phyloP scores from a whole-genome alignment of 2,329 filamentous ascomycete genomes.

The Penicillium sp. region DNA sequence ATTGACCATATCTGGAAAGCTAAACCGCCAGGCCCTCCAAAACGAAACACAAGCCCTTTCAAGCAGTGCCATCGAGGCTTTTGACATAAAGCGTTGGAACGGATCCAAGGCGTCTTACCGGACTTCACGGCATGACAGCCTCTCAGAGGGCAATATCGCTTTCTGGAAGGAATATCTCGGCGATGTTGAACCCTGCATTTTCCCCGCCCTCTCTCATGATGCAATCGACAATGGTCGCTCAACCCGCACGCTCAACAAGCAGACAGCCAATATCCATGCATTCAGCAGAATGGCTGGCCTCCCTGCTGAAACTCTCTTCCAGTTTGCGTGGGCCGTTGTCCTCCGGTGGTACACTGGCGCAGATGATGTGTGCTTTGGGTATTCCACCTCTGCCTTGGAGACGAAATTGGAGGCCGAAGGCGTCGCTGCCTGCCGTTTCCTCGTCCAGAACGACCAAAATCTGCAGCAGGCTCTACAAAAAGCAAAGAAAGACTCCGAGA shows the following conservation, averaged over 20 bases:
- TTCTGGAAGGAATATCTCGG: constrained; percentile 49
- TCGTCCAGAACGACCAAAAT: constrained; percentile 25
- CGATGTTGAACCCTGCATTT: constrained; percentile 48
- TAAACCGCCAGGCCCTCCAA: constrained; percentile 27
- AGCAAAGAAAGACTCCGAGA: constrained; percentile 20
- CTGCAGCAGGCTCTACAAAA: constrained; percentile 23
- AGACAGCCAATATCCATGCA: constrained; percentile 21
- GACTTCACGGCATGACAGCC: constrained; percentile 4
- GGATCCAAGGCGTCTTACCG: constrained; percentile 13
- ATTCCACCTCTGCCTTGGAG: constrained; percentile 37
- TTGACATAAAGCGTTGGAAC: constrained; percentile 22
- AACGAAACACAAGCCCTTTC: constrained; percentile 15
- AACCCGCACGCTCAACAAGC: constrained; percentile 19
- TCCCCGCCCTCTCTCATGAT: constrained; percentile 34
- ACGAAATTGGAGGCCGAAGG: constrained; percentile 28
- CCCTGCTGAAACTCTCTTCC: constrained; percentile 29
- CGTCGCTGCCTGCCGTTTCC: constrained; percentile 24
- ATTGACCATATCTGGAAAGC: constrained; percentile 32
- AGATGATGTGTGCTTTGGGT: constrained; percentile 49
- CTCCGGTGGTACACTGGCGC: constrained; percentile 44
- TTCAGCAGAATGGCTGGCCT: constrained; percentile 24
- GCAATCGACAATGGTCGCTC: constrained; percentile 5
- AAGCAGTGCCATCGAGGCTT: constrained; percentile 5
- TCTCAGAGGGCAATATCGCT: constrained; percentile 32
- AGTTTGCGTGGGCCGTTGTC: constrained; percentile 47